These are phyloP conservation scores for Pleurotus ostreatus DNA, from an alignment of 768 basidiomycete species.

Conservation along the genomic window DNA sequence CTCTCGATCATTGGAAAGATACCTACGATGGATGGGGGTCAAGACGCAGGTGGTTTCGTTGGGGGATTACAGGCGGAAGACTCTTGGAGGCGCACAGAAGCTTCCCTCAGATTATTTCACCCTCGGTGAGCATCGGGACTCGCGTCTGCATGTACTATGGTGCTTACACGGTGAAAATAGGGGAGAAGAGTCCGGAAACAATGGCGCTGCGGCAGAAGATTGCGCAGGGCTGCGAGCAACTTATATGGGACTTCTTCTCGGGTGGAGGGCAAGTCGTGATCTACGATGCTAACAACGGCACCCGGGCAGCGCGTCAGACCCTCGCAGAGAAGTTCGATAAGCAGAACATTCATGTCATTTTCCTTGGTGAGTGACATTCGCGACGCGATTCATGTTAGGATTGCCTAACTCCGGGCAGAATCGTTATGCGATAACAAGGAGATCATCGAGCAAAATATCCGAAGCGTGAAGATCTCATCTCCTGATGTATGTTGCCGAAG, in stretches of 20 bases:
- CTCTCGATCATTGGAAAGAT: conserved; percentile 92
- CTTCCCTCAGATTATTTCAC: conserved; percentile 93
- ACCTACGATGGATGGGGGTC: conserved; percentile 96
- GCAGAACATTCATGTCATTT: conserved; percentile 85
- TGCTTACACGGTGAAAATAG: conserved; percentile 25
- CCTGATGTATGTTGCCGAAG: conserved; percentile 70
- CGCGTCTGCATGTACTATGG: not conserved
- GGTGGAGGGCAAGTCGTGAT: conserved; percentile 93
- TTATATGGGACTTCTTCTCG: conserved; percentile 86
- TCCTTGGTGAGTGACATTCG: conserved; percentile 61
- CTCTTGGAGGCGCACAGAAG: conserved; percentile 81
- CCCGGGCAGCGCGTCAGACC: conserved; percentile 56
- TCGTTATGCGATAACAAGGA: conserved; percentile 88
- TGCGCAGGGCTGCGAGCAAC: conserved; percentile 79
- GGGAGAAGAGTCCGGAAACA: conserved; percentile 79
- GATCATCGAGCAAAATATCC: conserved; percentile 90
- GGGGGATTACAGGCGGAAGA: conserved; percentile 91
- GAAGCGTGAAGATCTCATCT: conserved; percentile 96
- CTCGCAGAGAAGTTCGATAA: conserved; percentile 84
- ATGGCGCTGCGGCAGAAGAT: conserved; percentile 70
- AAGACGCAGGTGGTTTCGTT: conserved; percentile 93
- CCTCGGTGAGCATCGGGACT: conserved; percentile 44
- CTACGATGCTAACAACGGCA: conserved; percentile 97
- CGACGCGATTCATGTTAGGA: too few relatives aligned
- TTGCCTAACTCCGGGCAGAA: conserved; percentile 43